Evolutionary conservation across 345 rosid species (phyloP).

Genomic region (Eucalyptus albens): DNA sequence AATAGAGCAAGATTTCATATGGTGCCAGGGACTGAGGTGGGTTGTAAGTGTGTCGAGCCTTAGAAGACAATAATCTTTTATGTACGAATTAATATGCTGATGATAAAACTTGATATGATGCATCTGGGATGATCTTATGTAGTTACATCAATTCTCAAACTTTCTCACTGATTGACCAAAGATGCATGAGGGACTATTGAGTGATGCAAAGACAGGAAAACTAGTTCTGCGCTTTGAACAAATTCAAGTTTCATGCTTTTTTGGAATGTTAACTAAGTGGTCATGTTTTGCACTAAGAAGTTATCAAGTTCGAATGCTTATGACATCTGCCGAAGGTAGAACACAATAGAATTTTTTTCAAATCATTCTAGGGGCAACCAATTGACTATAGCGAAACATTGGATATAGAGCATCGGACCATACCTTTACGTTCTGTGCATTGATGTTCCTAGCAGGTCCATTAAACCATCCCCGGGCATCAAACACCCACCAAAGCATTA

Average conservation of each 20-base stretch:
- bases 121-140: background rate
- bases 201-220: background rate
- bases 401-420: background rate
- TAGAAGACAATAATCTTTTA: background rate
- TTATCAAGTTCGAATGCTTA: background rate
- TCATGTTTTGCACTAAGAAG: background rate
- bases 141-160: background rate
- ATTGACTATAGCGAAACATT: background rate
- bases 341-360: background rate
- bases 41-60: background rate
- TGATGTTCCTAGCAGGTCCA: constrained; percentile 49
- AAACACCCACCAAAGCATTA: constrained; percentile 44
- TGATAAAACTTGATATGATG: background rate
- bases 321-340: background rate
- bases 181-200: background rate
- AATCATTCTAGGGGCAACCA: background rate
- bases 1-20: background rate
- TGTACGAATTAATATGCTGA: background rate
- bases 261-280: background rate
- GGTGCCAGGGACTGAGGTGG: background rate
- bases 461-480: constrained; percentile 52
- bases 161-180: background rate
- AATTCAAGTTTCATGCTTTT: background rate
- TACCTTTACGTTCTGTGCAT: constrained; percentile 10
- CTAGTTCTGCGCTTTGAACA: background rate